Conservation (phyloP, 2,329 filamentous ascomycete species). For the Pezicula radicicola region DNA sequence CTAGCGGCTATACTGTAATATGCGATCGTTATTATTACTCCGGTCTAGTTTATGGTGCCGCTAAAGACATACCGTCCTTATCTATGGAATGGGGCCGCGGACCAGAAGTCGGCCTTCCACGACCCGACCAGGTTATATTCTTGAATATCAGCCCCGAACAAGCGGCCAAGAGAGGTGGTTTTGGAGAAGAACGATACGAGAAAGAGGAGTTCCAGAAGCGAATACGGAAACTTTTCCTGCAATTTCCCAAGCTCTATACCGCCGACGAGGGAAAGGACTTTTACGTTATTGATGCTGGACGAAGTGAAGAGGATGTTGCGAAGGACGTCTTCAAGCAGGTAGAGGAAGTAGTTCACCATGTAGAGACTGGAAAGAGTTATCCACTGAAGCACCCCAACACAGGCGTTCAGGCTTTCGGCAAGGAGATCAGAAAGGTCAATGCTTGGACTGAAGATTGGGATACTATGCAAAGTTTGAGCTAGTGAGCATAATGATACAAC, state of each 20-base stretch:
- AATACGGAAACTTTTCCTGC: constrained; percentile 73
- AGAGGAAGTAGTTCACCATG: constrained; percentile 35
- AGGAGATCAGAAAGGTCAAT: not conserved
- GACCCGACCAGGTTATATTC: constrained; percentile 85
- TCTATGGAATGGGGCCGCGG: constrained; percentile 76
- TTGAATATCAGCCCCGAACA: constrained; percentile 74
- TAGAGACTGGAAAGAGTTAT: too few species aligned
- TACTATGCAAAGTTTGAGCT: too few species aligned
- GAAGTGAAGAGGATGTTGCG: constrained; percentile 53
- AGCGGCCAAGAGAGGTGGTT: constrained; percentile 77
- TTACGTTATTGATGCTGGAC: constrained; percentile 51
- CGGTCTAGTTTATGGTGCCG: constrained; percentile 88
- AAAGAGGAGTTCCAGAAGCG: constrained; percentile 75
- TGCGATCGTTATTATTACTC: constrained; percentile 95
- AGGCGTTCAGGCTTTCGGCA: constrained; percentile 15
- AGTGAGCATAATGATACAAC: too few species aligned
- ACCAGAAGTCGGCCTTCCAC: constrained; percentile 82
- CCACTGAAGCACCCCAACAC: too few species aligned
- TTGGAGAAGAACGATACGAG: constrained; percentile 87
- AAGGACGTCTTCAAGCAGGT: constrained; percentile 37
- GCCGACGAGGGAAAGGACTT: constrained; percentile 50
- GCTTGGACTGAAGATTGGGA: constrained; percentile 6
- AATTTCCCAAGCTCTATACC: constrained; percentile 35
- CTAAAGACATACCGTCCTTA: constrained; percentile 72
- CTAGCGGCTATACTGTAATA: constrained; percentile 69